A percentile compares a stretch with the other conserved stretches of the same genome.
Evolutionary conservation across 164 flowering plant species (phyloP).

Genomic region (Dillenia suffruticosa): DNA sequence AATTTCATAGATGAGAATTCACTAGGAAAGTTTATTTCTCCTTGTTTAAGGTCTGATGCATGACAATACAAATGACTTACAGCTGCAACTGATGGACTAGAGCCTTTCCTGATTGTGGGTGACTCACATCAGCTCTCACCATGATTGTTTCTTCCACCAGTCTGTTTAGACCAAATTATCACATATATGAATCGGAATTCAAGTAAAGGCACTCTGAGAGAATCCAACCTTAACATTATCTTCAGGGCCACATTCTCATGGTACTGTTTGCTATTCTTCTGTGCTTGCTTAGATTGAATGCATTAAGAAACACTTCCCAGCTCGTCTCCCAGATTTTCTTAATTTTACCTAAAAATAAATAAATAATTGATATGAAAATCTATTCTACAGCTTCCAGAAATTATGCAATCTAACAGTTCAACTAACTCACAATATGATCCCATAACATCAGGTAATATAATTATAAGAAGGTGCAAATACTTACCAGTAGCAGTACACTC

Average conservation of each 20-base stretch:
- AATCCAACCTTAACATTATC: slow-evolving; percentile 41
- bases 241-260: slow-evolving; percentile 56
- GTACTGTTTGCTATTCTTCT: slow-evolving; percentile 36
- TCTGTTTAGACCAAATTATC: slow-evolving; percentile 12
- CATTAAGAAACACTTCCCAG: slow-evolving; percentile 71
- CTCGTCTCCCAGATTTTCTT: slow-evolving; percentile 43
- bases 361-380: no score
- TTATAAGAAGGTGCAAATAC: slow-evolving; percentile 57
- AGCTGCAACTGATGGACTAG: slow-evolving; percentile 49
- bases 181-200: no score
- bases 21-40: no score
- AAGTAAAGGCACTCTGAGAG: neutral
- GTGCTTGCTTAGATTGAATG: slow-evolving; percentile 39
- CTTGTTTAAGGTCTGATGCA: no score
- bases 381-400: no score
- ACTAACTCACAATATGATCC: slow-evolving; percentile 67
- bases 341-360: no score
- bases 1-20: no score
- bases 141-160: slow-evolving; percentile 33
- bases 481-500: slow-evolving; percentile 11
- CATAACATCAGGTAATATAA: slow-evolving; percentile 63
- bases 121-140: slow-evolving; percentile 30
- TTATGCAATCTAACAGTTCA: neutral
- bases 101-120: slow-evolving; percentile 45
- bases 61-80: slow-evolving; percentile 13